phyloP scores from a whole-genome alignment of 345 rosid genomes.

The Litchi chinensis region DNA sequence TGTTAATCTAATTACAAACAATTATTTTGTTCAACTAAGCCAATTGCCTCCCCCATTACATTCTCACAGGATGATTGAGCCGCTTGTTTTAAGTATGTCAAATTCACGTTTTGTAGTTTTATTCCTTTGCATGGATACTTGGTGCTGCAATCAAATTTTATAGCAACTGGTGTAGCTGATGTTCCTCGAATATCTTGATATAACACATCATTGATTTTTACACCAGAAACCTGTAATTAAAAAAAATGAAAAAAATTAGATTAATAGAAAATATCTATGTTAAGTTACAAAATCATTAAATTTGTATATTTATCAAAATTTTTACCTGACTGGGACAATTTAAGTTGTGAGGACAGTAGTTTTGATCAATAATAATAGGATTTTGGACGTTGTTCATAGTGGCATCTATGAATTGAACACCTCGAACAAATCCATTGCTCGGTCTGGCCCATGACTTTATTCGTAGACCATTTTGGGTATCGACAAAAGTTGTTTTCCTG shows the following conservation, averaged over 20 bases:
- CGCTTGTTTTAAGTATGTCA: conserved; percentile 26
- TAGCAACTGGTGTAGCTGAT: conserved; percentile 38
- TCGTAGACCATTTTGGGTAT: conserved; percentile 56
- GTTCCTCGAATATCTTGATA: conserved; percentile 44
- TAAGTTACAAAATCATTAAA: too few relatives aligned
- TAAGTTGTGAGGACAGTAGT: conserved; percentile 55
- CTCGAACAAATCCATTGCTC: conserved; percentile 55
- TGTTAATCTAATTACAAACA: conserved; percentile 28
- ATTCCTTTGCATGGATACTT: conserved; percentile 36
- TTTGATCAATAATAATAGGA: conserved; percentile 61
- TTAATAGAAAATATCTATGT: too few relatives aligned
- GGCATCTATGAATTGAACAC: conserved; percentile 40
- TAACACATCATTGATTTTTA: conserved; percentile 34
- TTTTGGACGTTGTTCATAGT: conserved; percentile 43
- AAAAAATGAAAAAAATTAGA: not conserved
- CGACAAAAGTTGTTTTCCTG: conserved; percentile 34
- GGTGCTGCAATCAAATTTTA: conserved; percentile 44
- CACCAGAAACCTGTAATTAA: conserved; percentile 25
- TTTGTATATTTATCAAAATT: too few relatives aligned
- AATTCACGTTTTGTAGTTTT: conserved; percentile 29
- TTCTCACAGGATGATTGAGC: conserved; percentile 40
- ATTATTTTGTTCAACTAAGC: conserved; percentile 28
- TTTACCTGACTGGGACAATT: conserved; percentile 36
- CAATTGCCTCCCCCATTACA: conserved; percentile 29
- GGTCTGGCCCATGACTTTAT: conserved; percentile 72